Conservation (phyloP, 306 rosid genomes). For the Medicago lupulina region DNA sequence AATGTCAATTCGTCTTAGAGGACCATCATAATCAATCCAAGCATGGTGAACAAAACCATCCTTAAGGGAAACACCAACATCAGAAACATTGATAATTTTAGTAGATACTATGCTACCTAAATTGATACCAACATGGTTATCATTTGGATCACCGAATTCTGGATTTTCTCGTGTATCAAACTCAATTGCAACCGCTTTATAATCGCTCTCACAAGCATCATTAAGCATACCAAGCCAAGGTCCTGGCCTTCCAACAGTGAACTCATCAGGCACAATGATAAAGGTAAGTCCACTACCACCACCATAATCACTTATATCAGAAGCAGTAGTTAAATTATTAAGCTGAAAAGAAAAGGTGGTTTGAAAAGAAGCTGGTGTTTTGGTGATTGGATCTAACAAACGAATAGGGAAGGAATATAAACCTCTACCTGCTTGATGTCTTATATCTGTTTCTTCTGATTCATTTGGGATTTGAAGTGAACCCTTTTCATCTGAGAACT, state of each 20-base stretch:
- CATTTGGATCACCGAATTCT: slow-evolving; percentile 77
- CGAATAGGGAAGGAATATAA: slow-evolving; percentile 71
- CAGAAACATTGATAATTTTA: slow-evolving; percentile 61
- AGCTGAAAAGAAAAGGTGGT: slow-evolving; percentile 71
- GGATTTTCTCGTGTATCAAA: slow-evolving; percentile 71
- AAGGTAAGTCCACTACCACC: slow-evolving; percentile 82
- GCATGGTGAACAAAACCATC: slow-evolving; percentile 55
- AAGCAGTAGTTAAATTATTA: slow-evolving; percentile 44
- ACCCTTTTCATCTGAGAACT: slow-evolving; percentile 54
- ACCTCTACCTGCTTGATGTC: slow-evolving; percentile 76
- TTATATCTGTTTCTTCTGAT: slow-evolving; percentile 52
- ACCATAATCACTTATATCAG: slow-evolving; percentile 5
- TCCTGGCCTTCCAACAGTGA: slow-evolving; percentile 82
- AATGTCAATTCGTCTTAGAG: slow-evolving; percentile 63
- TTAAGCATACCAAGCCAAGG: slow-evolving; percentile 89
- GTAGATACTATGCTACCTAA: slow-evolving; percentile 67
- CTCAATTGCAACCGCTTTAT: slow-evolving; percentile 70
- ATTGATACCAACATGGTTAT: slow-evolving; percentile 79
- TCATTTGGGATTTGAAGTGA: slow-evolving; percentile 70
- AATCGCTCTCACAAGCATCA: slow-evolving; percentile 71
- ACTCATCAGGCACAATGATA: slow-evolving; percentile 82
- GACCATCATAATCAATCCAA: slow-evolving; percentile 69
- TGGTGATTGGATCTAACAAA: slow-evolving; percentile 59
- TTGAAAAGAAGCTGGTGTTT: slow-evolving; percentile 71
- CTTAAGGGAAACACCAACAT: slow-evolving; percentile 55